Conservation (phyloP, 495 filamentous ascomycete genomes). For the Penicillium arizonense region DNA sequence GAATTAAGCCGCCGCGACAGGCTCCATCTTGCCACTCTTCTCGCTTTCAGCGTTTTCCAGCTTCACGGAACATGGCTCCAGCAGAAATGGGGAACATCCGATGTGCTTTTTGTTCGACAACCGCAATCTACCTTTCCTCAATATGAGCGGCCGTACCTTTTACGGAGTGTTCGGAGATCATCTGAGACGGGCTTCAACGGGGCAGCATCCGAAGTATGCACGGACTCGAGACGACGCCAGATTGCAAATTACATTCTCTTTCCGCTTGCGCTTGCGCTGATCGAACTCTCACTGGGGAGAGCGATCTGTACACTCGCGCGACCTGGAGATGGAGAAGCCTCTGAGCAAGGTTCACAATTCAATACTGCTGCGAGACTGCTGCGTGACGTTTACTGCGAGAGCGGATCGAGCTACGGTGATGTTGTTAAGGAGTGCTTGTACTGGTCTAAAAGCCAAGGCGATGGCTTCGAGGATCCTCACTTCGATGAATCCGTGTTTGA, state of each 20-base stretch:
- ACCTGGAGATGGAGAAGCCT: slow-evolving; percentile 20
- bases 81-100: slow-evolving; percentile 20
- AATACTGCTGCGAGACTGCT: slow-evolving; percentile 24
- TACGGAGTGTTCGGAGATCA: not conserved
- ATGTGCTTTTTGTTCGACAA: slow-evolving; percentile 13
- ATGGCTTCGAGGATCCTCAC: no score
- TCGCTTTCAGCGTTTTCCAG: slow-evolving; percentile 34
- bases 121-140: no score
- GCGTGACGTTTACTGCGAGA: slow-evolving; percentile 21
- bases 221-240: slow-evolving; percentile 16
- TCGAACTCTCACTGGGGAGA: slow-evolving; percentile 35
- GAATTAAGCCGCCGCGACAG: slow-evolving; percentile 12
- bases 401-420: slow-evolving; percentile 26
- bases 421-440: slow-evolving; percentile 35
- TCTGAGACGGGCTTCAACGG: not conserved
- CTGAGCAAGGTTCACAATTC: slow-evolving; percentile 16
- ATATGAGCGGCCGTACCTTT: not conserved
- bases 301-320: slow-evolving; percentile 16
- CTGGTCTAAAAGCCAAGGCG: slow-evolving; percentile 10
- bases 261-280: slow-evolving; percentile 28
- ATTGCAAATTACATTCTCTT: slow-evolving; percentile 15
- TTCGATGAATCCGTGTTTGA: no score
- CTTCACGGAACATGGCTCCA: slow-evolving; percentile 34
- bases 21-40: slow-evolving; percentile 26
- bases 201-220: not conserved